Conservation (phyloP, 2,329 filamentous ascomycete genomes). For the Microcyclospora tardicrescens region DNA sequence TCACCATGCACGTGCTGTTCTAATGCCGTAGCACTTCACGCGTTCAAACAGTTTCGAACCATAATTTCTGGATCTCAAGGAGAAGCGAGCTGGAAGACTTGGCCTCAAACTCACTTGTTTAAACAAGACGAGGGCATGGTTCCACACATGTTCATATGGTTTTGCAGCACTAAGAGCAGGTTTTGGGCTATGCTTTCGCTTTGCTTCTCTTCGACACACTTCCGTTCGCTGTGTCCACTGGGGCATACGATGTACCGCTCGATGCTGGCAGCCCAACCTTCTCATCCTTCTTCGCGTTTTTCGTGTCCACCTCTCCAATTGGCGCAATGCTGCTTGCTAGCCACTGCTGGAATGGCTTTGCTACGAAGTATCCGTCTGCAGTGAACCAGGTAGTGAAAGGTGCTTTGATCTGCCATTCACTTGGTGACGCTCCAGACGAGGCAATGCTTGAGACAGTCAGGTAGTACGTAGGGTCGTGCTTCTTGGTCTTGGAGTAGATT, state of each 20-base stretch:
- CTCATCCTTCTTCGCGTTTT: constrained; percentile 33
- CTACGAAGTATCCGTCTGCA: constrained; percentile 59
- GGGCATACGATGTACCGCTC: neutral
- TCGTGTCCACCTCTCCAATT: constrained; percentile 53
- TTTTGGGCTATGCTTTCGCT: neutral
- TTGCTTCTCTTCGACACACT: neutral
- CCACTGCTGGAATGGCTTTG: constrained; percentile 65
- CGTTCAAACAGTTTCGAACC: too few species aligned
- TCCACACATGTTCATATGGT: too few species aligned
- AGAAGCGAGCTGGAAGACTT: too few species aligned
- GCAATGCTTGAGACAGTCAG: constrained; percentile 44
- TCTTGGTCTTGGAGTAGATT: constrained; percentile 59
- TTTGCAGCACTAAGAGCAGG: too few species aligned
- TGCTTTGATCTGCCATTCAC: constrained; percentile 41
- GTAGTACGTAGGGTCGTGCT: constrained; percentile 71
- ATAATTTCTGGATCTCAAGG: too few species aligned
- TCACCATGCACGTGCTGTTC: too few species aligned
- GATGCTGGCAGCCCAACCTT: constrained; percentile 14
- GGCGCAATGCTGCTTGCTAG: constrained; percentile 54
- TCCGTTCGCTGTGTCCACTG: neutral
- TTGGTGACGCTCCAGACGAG: constrained; percentile 21
- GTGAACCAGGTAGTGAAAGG: constrained; percentile 65
- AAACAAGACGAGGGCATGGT: too few species aligned
- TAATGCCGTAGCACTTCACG: too few species aligned
- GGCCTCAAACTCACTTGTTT: too few species aligned